Percentiles rank a stretch among this genome's conserved stretches.
Conservation (phyloP, 2,329 filamentous ascomycete genomes). For the Colletotrichum coccodes region DNA sequence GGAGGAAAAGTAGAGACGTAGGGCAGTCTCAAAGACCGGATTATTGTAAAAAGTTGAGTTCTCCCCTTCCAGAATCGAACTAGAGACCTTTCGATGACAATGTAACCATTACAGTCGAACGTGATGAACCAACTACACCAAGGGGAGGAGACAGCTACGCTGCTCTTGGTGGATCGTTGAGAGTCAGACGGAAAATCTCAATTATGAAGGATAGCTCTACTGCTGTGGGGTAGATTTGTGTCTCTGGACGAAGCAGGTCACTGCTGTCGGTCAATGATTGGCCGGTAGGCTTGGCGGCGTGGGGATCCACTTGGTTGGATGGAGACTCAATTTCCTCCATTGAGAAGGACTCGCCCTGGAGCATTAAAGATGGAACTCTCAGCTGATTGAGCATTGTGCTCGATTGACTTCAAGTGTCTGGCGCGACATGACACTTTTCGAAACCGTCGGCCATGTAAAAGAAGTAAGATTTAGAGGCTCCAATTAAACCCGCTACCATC, state of each 20-base stretch:
- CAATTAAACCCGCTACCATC: no score
- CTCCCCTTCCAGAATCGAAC: slow-evolving; percentile 20
- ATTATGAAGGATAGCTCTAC: background rate
- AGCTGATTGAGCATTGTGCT: no score
- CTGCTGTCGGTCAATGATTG: background rate
- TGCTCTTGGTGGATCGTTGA: background rate
- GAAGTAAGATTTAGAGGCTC: background rate
- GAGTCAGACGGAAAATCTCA: accelerated
- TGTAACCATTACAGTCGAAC: slow-evolving; percentile 29
- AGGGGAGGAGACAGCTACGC: slow-evolving; percentile 6
- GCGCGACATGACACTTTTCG: background rate
- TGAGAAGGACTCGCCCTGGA: no score
- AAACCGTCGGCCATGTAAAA: background rate
- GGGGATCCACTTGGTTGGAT: background rate
- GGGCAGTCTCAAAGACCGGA: no score
- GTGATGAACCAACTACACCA: slow-evolving; percentile 28
- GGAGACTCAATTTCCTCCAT: background rate
- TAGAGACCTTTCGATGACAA: slow-evolving; percentile 27
- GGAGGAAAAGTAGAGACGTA: background rate
- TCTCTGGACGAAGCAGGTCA: background rate
- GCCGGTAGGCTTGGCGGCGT: background rate
- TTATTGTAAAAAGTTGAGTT: background rate
- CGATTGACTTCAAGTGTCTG: background rate
- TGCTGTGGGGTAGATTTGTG: no score
- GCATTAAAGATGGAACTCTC: no score